These are phyloP conservation scores for Phoma sp. DNA, from an alignment of 2,329 filamentous ascomycete genomes.

Conservation along the genomic window DNA sequence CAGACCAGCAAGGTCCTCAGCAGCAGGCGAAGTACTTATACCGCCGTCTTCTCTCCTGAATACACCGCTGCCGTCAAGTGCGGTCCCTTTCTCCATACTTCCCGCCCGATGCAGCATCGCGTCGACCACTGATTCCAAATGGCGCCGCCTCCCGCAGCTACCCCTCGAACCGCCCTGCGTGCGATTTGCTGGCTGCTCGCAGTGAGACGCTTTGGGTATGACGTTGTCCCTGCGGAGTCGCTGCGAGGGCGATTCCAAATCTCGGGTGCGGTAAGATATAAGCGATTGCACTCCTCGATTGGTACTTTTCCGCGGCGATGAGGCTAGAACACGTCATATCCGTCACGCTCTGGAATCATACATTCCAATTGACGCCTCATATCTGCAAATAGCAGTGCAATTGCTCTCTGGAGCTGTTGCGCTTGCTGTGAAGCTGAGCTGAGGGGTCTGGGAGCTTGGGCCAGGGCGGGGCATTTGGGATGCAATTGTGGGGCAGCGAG, in stretches of 20 bases:
- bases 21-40: conserved; percentile 15
- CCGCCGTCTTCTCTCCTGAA: background rate
- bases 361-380: background rate
- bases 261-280: background rate
- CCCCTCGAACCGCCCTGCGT: background rate
- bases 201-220: conserved; percentile 7
- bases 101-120: background rate
- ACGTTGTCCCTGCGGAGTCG: background rate
- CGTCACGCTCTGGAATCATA: background rate
- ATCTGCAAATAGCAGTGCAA: background rate
- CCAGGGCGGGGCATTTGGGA: conserved; percentile 4
- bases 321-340: background rate
- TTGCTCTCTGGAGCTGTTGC: background rate
- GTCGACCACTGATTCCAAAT: conserved; percentile 5
- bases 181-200: background rate
- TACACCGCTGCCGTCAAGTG: background rate
- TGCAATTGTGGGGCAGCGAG: background rate
- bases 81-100: background rate
- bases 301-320: background rate
- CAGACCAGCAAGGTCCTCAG: conserved; percentile 12
- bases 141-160: background rate
- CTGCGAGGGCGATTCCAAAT: conserved; percentile 10
- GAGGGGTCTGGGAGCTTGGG: conserved; percentile 3
- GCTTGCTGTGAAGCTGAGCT: background rate
- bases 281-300: background rate